A percentile compares a stretch with the other conserved stretches of the same genome.
Evolutionary conservation across 2,329 filamentous ascomycete genomes (phyloP).

Genomic region (Bimuria novae-zelandiae): DNA sequence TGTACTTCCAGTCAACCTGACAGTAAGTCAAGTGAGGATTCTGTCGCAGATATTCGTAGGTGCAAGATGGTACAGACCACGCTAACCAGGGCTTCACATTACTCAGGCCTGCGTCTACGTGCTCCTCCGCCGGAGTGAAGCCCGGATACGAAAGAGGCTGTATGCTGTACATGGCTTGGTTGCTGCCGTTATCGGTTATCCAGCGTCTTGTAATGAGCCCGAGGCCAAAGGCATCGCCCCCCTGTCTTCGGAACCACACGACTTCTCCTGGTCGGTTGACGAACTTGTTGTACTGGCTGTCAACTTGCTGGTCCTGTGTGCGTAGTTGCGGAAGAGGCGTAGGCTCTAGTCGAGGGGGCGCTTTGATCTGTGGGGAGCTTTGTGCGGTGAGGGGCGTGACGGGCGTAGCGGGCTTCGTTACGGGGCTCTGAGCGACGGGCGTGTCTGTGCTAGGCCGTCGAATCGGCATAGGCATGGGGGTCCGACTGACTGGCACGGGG

Average conservation of each 20-base stretch:
- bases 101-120: slow-evolving; percentile 50
- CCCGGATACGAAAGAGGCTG: slow-evolving; percentile 57
- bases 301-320: slow-evolving; percentile 55
- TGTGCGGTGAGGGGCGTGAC: no score
- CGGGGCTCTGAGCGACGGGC: slow-evolving; percentile 27
- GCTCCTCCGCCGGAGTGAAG: slow-evolving; percentile 44
- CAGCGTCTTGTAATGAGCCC: slow-evolving; percentile 57
- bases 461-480: slow-evolving; percentile 31
- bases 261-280: slow-evolving; percentile 60
- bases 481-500: slow-evolving; percentile 16
- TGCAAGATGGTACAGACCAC: slow-evolving; percentile 61
- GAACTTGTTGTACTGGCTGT: slow-evolving; percentile 54
- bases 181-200: slow-evolving; percentile 35
- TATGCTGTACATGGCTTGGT: slow-evolving; percentile 46
- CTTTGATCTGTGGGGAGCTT: slow-evolving; percentile 25
- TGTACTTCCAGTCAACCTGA: slow-evolving; percentile 56
- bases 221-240: slow-evolving; percentile 56
- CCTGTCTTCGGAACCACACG: slow-evolving; percentile 59
- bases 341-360: slow-evolving; percentile 32
- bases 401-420: slow-evolving; percentile 25
- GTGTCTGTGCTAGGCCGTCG: slow-evolving; percentile 26
- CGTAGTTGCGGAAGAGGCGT: slow-evolving; percentile 48
- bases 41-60: slow-evolving; percentile 50
- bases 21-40: slow-evolving; percentile 51
- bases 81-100: slow-evolving; percentile 61